Percentiles rank a stretch among this genome's conserved stretches.
phyloP scores from a whole-genome alignment of 2,329 filamentous ascomycete species.

The Penicillium italicum region DNA sequence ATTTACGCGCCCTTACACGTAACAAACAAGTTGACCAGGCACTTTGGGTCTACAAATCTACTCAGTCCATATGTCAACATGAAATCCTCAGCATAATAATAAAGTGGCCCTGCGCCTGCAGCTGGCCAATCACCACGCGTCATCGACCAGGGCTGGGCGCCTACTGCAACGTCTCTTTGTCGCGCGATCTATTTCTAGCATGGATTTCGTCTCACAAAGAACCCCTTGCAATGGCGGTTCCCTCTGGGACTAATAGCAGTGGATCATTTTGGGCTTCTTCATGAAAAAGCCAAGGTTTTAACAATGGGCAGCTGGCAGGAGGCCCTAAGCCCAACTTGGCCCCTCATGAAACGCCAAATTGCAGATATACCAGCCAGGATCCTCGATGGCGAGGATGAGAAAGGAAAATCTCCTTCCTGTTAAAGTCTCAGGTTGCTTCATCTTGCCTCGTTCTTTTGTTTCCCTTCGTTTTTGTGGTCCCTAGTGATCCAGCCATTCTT shows the following conservation, averaged over 20 bases:
- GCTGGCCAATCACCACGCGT: conserved; percentile 9
- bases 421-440: conserved; percentile 1
- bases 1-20: neutral
- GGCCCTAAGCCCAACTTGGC: conserved; percentile 1
- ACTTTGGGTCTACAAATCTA: neutral
- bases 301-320: conserved; percentile 3
- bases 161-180: conserved; percentile 12
- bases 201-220: conserved; percentile 9
- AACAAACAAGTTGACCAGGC: neutral
- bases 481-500: conserved; percentile 2
- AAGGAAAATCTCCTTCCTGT: conserved; percentile 2
- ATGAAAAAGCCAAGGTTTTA: neutral
- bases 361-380: conserved; percentile 2
- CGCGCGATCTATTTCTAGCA: conserved; percentile 12
- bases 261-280: neutral
- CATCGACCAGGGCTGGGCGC: conserved; percentile 6
- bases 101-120: neutral
- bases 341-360: neutral
- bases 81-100: neutral
- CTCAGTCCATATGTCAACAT: neutral
- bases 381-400: conserved; percentile 2
- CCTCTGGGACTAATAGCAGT: neutral
- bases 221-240: conserved; percentile 8
- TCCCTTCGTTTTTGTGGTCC: neutral
- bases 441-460: conserved; percentile 9